These are phyloP conservation scores for Athelia sp. DNA, from an alignment of 1,284 basidiomycete species.

Conservation along the genomic window DNA sequence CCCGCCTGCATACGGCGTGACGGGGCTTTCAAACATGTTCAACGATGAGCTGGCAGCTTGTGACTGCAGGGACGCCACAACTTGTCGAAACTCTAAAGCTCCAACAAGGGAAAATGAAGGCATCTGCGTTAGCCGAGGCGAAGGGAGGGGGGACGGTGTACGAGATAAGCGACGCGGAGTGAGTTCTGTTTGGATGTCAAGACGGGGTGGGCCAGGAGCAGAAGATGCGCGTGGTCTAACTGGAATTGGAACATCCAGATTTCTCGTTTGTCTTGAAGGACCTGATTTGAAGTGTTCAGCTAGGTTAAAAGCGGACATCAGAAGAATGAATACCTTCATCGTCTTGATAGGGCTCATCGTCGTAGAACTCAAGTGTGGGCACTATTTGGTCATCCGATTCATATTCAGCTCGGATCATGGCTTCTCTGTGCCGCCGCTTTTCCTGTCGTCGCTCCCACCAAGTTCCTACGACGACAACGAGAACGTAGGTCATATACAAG, in stretches of 20 bases:
- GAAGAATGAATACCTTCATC: slow-evolving; percentile 36
- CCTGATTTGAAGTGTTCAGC: background rate
- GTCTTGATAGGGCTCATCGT: slow-evolving; percentile 52
- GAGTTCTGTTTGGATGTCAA: slow-evolving; percentile 34
- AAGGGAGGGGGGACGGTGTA: slow-evolving; percentile 29
- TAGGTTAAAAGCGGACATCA: slow-evolving; percentile 6
- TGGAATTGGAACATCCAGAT: slow-evolving; percentile 16
- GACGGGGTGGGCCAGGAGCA: slow-evolving; percentile 32
- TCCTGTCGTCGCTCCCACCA: slow-evolving; percentile 70
- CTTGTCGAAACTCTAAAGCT: slow-evolving; percentile 90
- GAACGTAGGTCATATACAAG: slow-evolving; percentile 79
- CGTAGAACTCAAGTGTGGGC: slow-evolving; percentile 23
- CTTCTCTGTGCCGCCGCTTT: slow-evolving; percentile 39
- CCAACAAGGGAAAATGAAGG: slow-evolving; percentile 88
- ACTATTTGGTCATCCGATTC: slow-evolving; percentile 40
- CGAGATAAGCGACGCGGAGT: slow-evolving; percentile 29
- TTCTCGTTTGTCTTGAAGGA: background rate
- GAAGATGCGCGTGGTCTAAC: slow-evolving; percentile 28
- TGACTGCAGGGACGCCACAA: slow-evolving; percentile 74
- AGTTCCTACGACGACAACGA: slow-evolving; percentile 69
- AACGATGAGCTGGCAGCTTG: slow-evolving; percentile 56
- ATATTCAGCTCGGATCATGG: slow-evolving; percentile 57
- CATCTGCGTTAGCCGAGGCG: slow-evolving; percentile 43
- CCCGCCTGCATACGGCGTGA: slow-evolving; percentile 68
- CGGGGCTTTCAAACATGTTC: slow-evolving; percentile 60